Evolutionary conservation across 2,329 filamentous ascomycete genomes (phyloP), one percentile per base, ranked within the genome.

Genomic region (Apiospora pterosperma): DNA sequence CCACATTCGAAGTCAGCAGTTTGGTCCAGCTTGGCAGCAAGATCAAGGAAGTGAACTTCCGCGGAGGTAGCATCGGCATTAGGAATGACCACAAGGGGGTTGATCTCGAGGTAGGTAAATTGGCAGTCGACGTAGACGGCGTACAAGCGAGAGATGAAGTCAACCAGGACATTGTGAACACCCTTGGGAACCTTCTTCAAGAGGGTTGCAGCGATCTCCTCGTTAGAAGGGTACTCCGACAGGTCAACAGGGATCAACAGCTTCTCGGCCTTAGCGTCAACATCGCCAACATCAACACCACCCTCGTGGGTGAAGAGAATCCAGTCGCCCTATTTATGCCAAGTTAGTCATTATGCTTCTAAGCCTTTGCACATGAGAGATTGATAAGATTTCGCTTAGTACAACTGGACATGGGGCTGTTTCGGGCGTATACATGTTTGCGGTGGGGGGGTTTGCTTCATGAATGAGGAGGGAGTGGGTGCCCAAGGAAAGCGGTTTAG

Each of bases 21-120:
- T 85, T 99, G 96, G 80, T 99, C 96, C 69, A 99, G 86, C 89
- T 99, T 99, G 78, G 96, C 96, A 74, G 96, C 96, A 78, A 99
- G 87, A 84, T 99, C 96, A 73, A 99, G 89, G 90, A 99, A 99
- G 88, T 97, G 88, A 63, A 99, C 96, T 48, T 93, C 91, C 65
- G 96, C 96, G 65, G 93, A 97, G 72, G 95, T 98, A 77, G 88
- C 91, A 74, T 94, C 90, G 71, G 88, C 90, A 80, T 98, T 98
- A 80, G 96, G 96, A 75, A 99, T 95, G 78, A 97, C 96, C 68
- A 99, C 96, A 70, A 99, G 85, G 73, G 96, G 96, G 89, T 99
- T 99, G 87, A 99, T 99, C 84, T 99, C 96, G 74, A 99, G 93
- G 85, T 99, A 99, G 76, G 96, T 98, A 88, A 99, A 99, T 83